Evolutionary conservation across 208 protist genomes (phyloP).

Genomic region (Herpetomonas tarakana): DNA sequence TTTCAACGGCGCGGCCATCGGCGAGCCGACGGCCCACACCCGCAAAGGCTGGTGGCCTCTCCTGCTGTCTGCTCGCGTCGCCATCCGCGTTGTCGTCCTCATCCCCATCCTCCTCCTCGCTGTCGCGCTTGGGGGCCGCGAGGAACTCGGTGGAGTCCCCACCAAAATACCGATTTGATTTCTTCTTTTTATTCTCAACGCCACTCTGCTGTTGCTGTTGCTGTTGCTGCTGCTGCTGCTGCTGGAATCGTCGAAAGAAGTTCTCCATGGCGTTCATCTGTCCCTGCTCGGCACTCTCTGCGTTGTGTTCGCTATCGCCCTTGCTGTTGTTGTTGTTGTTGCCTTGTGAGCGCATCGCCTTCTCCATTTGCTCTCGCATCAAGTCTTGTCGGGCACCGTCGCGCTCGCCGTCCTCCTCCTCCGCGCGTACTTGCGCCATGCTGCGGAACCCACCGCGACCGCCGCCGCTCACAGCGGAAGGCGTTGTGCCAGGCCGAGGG

Average conservation of each 20-base stretch:
- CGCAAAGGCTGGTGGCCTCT: not conserved
- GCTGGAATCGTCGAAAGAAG: constrained; percentile 6
- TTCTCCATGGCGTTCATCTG: not conserved
- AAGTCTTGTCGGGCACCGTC: too few species aligned
- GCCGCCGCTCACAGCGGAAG: not conserved
- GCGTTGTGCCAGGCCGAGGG: too few species aligned
- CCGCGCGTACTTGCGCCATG: too few species aligned
- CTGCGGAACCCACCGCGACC: too few species aligned
- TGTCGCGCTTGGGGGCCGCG: constrained; percentile 17
- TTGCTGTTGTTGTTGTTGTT: too few species aligned
- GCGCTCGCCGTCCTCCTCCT: too few species aligned
- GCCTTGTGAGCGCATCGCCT: too few species aligned
- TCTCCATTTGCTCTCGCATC: too few species aligned
- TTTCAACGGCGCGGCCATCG: not conserved
- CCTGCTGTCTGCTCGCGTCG: not conserved
- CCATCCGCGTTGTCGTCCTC: constrained; percentile 4
- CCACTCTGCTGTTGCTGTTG: constrained; percentile 5
- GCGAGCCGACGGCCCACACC: not conserved
- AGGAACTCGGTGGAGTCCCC: constrained; percentile 58
- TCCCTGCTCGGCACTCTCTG: not conserved
- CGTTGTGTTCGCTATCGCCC: too few species aligned
- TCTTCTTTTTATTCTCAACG: constrained; percentile 17
- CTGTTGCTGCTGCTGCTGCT: constrained; percentile 4
- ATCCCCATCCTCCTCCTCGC: constrained; percentile 12
- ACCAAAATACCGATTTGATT: constrained; percentile 66